phyloP scores from a whole-genome alignment of 345 rosid genomes.

The Passiflora organensis region DNA sequence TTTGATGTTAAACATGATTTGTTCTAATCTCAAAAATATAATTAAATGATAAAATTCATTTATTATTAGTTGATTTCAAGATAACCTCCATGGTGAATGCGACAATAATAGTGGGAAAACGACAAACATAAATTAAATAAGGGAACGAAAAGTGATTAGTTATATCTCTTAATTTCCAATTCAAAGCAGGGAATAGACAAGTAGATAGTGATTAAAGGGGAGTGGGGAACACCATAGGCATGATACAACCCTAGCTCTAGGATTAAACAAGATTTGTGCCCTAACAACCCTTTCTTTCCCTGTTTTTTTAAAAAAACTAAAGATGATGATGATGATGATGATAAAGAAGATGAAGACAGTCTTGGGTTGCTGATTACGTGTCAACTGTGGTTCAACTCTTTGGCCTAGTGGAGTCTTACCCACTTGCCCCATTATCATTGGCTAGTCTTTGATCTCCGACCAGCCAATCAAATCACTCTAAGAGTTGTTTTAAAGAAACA shows the following conservation, averaged over 20 bases:
- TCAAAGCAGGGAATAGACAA: conserved; percentile 20
- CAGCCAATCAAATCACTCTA: conserved; percentile 13
- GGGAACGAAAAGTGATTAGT: no score
- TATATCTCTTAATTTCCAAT: no score
- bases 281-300: conserved; percentile 21
- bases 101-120: no score
- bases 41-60: no score
- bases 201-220: conserved; percentile 40
- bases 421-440: conserved; percentile 12
- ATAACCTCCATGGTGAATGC: no score
- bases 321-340: not conserved
- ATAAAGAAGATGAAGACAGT: conserved; percentile 1
- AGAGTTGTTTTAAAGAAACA: no score
- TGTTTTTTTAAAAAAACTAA: not conserved
- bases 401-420: conserved; percentile 8
- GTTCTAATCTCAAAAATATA: no score
- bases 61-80: no score
- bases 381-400: conserved; percentile 12
- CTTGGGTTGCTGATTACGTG: conserved; percentile 10
- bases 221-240: conserved; percentile 42
- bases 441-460: not conserved
- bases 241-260: conserved; percentile 12
- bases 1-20: no score
- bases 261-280: conserved; percentile 24
- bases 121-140: no score